Evolutionary conservation across 495 filamentous ascomycete species (phyloP).

Genomic region (Trichoderma reesei): DNA sequence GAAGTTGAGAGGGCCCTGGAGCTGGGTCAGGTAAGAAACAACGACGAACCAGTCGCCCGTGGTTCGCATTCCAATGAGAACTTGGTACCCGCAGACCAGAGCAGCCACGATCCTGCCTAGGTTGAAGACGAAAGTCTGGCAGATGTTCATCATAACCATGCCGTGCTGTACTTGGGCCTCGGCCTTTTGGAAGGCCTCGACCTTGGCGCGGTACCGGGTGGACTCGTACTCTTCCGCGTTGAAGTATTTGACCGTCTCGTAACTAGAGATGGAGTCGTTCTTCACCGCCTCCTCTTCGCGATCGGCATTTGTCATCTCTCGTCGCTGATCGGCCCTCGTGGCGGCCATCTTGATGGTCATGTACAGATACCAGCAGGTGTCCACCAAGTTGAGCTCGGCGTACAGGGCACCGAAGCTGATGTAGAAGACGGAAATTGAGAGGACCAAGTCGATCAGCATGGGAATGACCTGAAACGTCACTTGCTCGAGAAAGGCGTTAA

Average conservation of each 20-base stretch:
- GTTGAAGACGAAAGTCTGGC: conserved; percentile 90
- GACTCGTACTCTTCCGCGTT: conserved; percentile 94
- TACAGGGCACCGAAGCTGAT: conserved; percentile 77
- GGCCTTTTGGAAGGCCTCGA: conserved; percentile 70
- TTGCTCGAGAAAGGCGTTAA: conserved; percentile 94
- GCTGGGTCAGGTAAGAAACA: conserved; percentile 82
- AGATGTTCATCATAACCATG: conserved; percentile 86
- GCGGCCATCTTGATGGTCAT: conserved; percentile 92
- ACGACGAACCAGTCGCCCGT: conserved; percentile 76
- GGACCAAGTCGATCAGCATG: conserved; percentile 82
- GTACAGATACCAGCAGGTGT: conserved; percentile 95
- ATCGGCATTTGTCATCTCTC: conserved; percentile 88
- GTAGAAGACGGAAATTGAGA: conserved; percentile 82
- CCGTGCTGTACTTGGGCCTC: conserved; percentile 85
- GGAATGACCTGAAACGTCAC: conserved; percentile 91
- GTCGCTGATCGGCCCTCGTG: conserved; percentile 79
- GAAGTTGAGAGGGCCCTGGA: conserved; percentile 90
- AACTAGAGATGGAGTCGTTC: conserved; percentile 95
- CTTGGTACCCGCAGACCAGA: conserved; percentile 83
- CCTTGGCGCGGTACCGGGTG: conserved; percentile 68
- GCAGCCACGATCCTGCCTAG: conserved; percentile 73
- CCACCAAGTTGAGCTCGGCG: conserved; percentile 78
- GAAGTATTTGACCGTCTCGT: conserved; percentile 99
- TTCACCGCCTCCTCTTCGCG: conserved; percentile 95
- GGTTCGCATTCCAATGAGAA: conserved; percentile 55